phyloP scores from a whole-genome alignment of 169 alveolate genomes.

The Toxoplasma gondii region DNA sequence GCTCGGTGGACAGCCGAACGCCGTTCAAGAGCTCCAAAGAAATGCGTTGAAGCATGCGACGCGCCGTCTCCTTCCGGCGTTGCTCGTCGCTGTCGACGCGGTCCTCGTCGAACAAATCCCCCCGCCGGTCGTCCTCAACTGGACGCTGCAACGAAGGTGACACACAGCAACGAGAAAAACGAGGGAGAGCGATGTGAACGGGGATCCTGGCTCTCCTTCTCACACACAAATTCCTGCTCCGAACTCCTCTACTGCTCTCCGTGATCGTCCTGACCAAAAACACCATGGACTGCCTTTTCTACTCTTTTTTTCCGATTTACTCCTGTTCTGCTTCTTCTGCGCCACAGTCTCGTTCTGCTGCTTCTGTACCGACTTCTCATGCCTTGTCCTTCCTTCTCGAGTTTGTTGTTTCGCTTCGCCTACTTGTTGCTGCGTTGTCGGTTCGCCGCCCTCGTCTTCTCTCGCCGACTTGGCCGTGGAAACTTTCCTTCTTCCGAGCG shows the following conservation, averaged over 20 bases:
- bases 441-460: background rate
- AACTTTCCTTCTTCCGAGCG: background rate
- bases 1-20: conserved; percentile 31
- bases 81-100: conserved; percentile 21
- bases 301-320: no score
- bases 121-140: background rate
- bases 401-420: background rate
- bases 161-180: background rate
- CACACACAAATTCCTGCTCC: no score
- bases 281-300: no score
- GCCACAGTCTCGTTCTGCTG: no score
- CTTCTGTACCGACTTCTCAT: no score
- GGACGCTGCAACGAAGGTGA: background rate
- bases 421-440: background rate
- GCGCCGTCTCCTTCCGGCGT: background rate
- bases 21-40: conserved; percentile 27
- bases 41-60: background rate
- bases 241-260: no score
- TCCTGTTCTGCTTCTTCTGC: no score
- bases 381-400: background rate
- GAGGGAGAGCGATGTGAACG: background rate
- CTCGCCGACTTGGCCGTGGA: background rate
- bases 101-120: conserved; percentile 23
- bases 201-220: no score
- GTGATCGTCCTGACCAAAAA: no score